Percentiles rank a stretch among this genome's conserved stretches.
Conservation (phyloP, 2,329 filamentous ascomycete genomes). For the Botrytis tulipae region DNA sequence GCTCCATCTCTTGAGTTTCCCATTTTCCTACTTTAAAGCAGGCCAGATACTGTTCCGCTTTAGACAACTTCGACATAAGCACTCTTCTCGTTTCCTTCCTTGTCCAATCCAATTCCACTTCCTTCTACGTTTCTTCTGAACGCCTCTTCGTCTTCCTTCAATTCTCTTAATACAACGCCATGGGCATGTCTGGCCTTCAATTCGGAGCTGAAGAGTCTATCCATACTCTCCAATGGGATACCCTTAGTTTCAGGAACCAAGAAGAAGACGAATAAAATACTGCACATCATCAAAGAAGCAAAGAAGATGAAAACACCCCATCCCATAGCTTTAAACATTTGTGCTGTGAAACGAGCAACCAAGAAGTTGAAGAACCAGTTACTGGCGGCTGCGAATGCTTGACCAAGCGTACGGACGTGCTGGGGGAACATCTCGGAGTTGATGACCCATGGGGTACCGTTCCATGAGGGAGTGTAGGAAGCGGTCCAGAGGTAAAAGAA, state of each 20-base stretch:
- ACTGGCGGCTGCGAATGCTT: constrained; percentile 67
- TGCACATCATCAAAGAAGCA: constrained; percentile 58
- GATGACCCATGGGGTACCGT: constrained; percentile 36
- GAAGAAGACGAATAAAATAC: constrained; percentile 59
- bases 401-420: constrained; percentile 66
- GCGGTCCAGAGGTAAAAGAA: constrained; percentile 73
- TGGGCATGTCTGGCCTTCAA: constrained; percentile 32
- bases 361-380: constrained; percentile 71
- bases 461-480: constrained; percentile 36
- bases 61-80: constrained; percentile 15
- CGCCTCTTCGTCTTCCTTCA: constrained; percentile 32
- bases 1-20: too few species aligned
- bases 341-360: constrained; percentile 63
- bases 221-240: constrained; percentile 63
- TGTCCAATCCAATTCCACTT: constrained; percentile 23
- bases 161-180: constrained; percentile 31
- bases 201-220: constrained; percentile 53
- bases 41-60: neutral
- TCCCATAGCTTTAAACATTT: constrained; percentile 59
- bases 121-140: constrained; percentile 24
- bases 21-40: neutral
- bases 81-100: constrained; percentile 27
- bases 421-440: constrained; percentile 42
- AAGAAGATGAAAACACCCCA: constrained; percentile 71
- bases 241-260: constrained; percentile 65